Conservation (phyloP, 1,139 yeast genomes). For the Yamadazyma diddensiae region DNA sequence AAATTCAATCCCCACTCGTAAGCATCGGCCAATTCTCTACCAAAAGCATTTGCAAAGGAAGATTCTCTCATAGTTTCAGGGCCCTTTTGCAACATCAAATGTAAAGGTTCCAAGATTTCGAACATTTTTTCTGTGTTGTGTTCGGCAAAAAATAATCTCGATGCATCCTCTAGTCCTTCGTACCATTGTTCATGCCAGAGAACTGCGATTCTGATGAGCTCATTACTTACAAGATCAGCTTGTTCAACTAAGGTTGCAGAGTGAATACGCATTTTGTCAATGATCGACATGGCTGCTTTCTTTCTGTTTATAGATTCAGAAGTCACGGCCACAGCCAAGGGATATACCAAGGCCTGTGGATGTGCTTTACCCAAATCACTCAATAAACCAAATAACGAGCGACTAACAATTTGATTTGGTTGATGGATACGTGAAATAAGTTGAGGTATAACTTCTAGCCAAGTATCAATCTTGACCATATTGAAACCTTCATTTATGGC, state of each 20-base stretch:
- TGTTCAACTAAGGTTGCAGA: constrained; percentile 84
- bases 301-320: constrained; percentile 89
- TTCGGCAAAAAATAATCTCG: constrained; percentile 89
- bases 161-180: constrained; percentile 96
- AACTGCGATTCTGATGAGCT: constrained; percentile 90
- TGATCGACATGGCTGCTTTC: constrained; percentile 85
- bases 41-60: constrained; percentile 90
- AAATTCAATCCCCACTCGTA: constrained; percentile 89
- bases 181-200: constrained; percentile 99
- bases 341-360: constrained; percentile 95
- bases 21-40: constrained; percentile 90
- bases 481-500: constrained; percentile 91
- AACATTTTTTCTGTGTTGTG: constrained; percentile 94
- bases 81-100: constrained; percentile 75
- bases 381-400: constrained; percentile 73
- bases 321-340: constrained; percentile 93
- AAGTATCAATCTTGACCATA: constrained; percentile 85
- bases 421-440: constrained; percentile 95
- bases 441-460: constrained; percentile 96
- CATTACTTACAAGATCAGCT: constrained; percentile 91
- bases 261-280: constrained; percentile 89
- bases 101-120: constrained; percentile 85
- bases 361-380: constrained; percentile 92
- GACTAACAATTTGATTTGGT: constrained; percentile 81
- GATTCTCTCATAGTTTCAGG: constrained; percentile 93